Percentiles rank a stretch among this genome's conserved stretches.
Conservation (phyloP, 768 basidiomycete species). For the Pulveroboletus sp. region DNA sequence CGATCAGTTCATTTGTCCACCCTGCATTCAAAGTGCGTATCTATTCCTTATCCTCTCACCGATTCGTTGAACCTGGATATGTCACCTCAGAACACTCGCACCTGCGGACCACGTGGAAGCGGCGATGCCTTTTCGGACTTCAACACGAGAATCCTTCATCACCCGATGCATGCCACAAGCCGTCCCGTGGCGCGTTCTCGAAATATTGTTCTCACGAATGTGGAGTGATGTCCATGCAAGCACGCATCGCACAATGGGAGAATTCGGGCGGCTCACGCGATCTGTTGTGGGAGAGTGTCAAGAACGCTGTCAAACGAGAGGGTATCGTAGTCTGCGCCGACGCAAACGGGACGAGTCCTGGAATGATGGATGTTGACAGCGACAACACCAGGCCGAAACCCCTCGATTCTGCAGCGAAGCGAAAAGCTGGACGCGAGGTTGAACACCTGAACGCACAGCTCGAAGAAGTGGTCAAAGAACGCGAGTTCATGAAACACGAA, state of each 20-base stretch:
- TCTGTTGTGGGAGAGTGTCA: slow-evolving; percentile 71
- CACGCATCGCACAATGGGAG: slow-evolving; percentile 58
- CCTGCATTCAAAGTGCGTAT: slow-evolving; percentile 68
- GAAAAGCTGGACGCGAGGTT: slow-evolving; percentile 54
- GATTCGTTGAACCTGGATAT: not conserved
- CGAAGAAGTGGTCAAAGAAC: slow-evolving; percentile 52
- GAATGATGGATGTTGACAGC: slow-evolving; percentile 21
- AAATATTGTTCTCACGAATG: slow-evolving; percentile 93
- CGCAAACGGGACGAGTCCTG: slow-evolving; percentile 23
- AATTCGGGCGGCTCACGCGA: slow-evolving; percentile 60
- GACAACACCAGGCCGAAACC: slow-evolving; percentile 3
- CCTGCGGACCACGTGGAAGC: slow-evolving; percentile 75
- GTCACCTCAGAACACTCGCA: slow-evolving; percentile 50
- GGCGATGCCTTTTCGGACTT: slow-evolving; percentile 68
- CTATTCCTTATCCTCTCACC: not conserved
- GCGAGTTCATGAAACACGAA: slow-evolving; percentile 63
- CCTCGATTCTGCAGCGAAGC: slow-evolving; percentile 36
- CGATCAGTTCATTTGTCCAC: slow-evolving; percentile 88
- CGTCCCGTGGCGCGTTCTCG: slow-evolving; percentile 76
- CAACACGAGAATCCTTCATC: slow-evolving; percentile 60
- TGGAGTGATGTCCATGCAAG: slow-evolving; percentile 68
- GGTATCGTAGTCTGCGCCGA: slow-evolving; percentile 56
- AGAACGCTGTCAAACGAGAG: slow-evolving; percentile 64
- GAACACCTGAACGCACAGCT: slow-evolving; percentile 51
- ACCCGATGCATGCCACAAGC: slow-evolving; percentile 69